Evolutionary conservation across 1,284 basidiomycete genomes (phyloP), one percentile per base, ranked within the genome.

Genomic region (Hymenochaete sp.): DNA sequence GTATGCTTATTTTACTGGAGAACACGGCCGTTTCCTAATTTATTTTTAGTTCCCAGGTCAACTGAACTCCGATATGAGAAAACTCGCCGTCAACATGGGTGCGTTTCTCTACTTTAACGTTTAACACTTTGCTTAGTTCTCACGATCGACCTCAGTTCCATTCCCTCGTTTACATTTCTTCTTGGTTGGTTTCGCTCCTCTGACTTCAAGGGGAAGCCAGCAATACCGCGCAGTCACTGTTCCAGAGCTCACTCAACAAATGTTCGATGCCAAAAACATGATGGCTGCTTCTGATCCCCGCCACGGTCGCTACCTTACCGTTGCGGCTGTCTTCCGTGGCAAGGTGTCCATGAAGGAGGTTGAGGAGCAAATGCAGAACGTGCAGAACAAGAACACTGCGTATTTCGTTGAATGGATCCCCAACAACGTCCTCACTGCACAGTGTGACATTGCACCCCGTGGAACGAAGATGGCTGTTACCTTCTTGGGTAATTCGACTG

Each of bases 331-430:
- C 64, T 99, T 96, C 90, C 90, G 96, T 67, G 95, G 95, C 59
- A 93, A 93, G 70, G 92, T 97, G 49, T 91, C 92, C 26, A 96
- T 97, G 92, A 95, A 93, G 72, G 95, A 98, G 64, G 90, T 98
- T 51, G 93, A 98, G 71, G 95, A 98, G 60, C 87, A 95, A 64
- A 95, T 97, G 90, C 88, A 95, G 68, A 87, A 85, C 57, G 90
- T 97, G 37, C 93, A 97, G 73, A 88, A 77, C 76, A 97, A 96
- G 81, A 96, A 96, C 75, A 87, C 88, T 25, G 83, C 87, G 13
- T 95, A 93, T 77, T 97, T 98, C 61, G 93, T 97, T 59, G 93
- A 96, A 70, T 97, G 93, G 95, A 98, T 96, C 57, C 93, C 93
- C 56, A 93, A 93, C 80, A 97, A 97, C 65, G 89, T 96, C 52